Evolutionary conservation across 2,329 filamentous ascomycete genomes (phyloP).

Genomic region (Daldinia sp.): DNA sequence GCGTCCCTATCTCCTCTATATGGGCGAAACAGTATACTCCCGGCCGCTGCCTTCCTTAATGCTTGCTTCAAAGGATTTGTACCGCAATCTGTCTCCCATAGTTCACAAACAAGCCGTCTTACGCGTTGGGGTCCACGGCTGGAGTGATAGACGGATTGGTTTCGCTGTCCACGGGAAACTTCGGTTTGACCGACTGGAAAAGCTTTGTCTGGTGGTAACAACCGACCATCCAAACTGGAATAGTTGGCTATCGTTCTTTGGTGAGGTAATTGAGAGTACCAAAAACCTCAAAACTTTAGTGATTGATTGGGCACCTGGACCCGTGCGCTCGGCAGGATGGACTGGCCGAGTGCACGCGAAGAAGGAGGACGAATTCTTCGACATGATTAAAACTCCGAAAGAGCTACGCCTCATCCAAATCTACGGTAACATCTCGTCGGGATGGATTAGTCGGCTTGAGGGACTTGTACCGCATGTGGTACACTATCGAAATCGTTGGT

Average conservation of each 20-base stretch:
- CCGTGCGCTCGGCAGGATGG: slow-evolving; percentile 27
- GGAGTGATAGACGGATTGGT: slow-evolving; percentile 46
- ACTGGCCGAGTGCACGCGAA: slow-evolving; percentile 33
- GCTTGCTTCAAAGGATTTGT: slow-evolving; percentile 40
- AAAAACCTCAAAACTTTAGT: slow-evolving; percentile 43
- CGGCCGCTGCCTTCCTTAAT: slow-evolving; percentile 43
- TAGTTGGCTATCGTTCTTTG: slow-evolving; percentile 49
- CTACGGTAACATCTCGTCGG: slow-evolving; percentile 41
- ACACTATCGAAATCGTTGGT: slow-evolving; percentile 44
- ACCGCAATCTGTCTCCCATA: slow-evolving; percentile 39
- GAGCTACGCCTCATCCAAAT: slow-evolving; percentile 40
- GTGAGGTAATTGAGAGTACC: slow-evolving; percentile 37
- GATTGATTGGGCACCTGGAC: slow-evolving; percentile 51
- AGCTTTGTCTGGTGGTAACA: slow-evolving; percentile 46
- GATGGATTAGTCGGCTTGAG: slow-evolving; percentile 42
- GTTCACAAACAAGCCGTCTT: slow-evolving; percentile 47
- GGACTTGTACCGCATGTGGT: slow-evolving; percentile 30
- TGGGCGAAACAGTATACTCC: slow-evolving; percentile 28
- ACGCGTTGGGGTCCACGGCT: slow-evolving; percentile 45
- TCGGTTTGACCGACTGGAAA: slow-evolving; percentile 45
- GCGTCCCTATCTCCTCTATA: slow-evolving; percentile 40
- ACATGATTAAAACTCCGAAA: slow-evolving; percentile 32
- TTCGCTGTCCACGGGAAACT: slow-evolving; percentile 50
- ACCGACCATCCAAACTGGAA: slow-evolving; percentile 52
- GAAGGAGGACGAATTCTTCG: slow-evolving; percentile 48